phyloP scores from a whole-genome alignment of 768 basidiomycete genomes.

The Gloeostereum incarnatum region DNA sequence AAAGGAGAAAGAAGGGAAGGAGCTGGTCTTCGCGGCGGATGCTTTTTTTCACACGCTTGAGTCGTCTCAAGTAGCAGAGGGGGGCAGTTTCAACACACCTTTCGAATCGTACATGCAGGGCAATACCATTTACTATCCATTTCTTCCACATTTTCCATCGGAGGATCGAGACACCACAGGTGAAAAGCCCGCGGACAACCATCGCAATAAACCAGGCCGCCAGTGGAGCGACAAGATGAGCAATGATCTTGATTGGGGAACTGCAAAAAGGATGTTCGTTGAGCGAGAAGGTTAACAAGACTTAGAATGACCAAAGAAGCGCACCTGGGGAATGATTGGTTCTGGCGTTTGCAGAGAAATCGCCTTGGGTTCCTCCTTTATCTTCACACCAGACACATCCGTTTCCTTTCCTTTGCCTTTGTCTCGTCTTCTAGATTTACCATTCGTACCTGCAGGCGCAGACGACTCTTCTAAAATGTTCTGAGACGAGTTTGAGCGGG shows the following conservation, averaged over 20 bases:
- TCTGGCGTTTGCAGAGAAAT: conserved; percentile 37
- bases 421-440: conserved; percentile 30
- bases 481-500: conserved; percentile 53
- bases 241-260: conserved; percentile 76
- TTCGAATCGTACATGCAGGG: conserved; percentile 55
- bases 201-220: conserved; percentile 92
- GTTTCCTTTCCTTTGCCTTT: conserved; percentile 41
- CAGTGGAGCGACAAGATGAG: conserved; percentile 73
- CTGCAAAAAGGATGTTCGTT: conserved; percentile 19
- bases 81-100: conserved; percentile 34
- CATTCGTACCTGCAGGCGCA: conserved; percentile 18
- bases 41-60: conserved; percentile 23
- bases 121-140: conserved; percentile 83
- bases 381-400: conserved; percentile 27
- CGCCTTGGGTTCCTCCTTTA: conserved; percentile 45
- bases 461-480: conserved; percentile 25
- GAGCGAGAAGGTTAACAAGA: conserved; percentile 3
- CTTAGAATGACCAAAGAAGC: conserved; percentile 11
- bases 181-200: conserved; percentile 96
- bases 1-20: conserved; percentile 64
- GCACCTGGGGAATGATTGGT: conserved; percentile 31
- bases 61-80: conserved; percentile 15
- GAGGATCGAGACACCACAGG: conserved; percentile 94
- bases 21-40: conserved; percentile 59
- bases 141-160: conserved; percentile 81